Evolutionary conservation across 2,329 filamentous ascomycete genomes (phyloP).

Genomic region (Ascochyta lentis): DNA sequence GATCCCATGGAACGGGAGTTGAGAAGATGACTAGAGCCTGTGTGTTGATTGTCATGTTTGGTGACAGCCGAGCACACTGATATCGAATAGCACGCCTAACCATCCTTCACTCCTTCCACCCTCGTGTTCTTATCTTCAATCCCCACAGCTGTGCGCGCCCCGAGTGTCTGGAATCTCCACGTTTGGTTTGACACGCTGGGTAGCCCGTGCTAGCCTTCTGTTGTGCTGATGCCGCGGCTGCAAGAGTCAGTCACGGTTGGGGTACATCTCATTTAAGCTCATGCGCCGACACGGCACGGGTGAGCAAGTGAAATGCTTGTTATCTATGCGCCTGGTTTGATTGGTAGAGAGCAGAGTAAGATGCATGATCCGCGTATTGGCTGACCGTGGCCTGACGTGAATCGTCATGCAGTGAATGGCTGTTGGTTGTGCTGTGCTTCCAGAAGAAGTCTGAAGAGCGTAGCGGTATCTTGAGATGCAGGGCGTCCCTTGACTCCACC

Average conservation of each 20-base stretch:
- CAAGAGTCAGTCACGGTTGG: not conserved
- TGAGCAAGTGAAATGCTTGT: slow-evolving; percentile 15
- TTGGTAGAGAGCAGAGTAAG: not conserved
- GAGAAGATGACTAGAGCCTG: too few species aligned
- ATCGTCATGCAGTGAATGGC: not conserved
- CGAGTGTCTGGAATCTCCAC: slow-evolving; percentile 1
- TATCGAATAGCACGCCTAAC: not conserved
- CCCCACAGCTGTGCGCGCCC: slow-evolving; percentile 7
- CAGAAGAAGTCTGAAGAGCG: not conserved
- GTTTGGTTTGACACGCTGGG: not conserved
- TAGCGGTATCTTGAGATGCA: not conserved
- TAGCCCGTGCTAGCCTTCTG: not conserved
- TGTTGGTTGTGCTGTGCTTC: not conserved
- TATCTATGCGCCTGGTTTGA: not conserved
- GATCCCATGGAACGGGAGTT: too few species aligned
- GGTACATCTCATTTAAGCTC: slow-evolving; percentile 2
- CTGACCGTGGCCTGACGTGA: not conserved
- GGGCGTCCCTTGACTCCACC: slow-evolving; percentile 1
- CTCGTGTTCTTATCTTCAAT: slow-evolving; percentile 18
- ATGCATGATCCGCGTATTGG: too few species aligned
- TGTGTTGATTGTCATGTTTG: too few species aligned
- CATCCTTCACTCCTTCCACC: not conserved
- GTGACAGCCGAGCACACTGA: not conserved
- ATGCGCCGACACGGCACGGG: slow-evolving; percentile 12
- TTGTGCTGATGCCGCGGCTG: not conserved